Evolutionary conservation across 805 yeast genomes (phyloP).

Genomic region (Wickerhamomyces xylosicus): DNA sequence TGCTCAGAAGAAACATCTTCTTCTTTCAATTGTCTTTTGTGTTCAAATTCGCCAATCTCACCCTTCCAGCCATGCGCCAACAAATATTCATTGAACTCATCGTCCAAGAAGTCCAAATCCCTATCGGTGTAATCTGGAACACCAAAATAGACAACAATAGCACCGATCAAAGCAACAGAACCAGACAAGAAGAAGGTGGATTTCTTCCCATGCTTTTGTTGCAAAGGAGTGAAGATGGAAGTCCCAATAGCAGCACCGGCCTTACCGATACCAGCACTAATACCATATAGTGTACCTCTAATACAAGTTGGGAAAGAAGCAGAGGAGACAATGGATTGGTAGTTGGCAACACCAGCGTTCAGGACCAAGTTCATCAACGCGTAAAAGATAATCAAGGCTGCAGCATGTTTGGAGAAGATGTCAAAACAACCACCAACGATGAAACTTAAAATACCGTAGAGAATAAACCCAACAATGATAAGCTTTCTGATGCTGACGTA

Average conservation of each 20-base stretch:
- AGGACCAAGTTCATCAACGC: constrained; percentile 35
- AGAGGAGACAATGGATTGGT: constrained; percentile 33
- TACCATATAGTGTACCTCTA: constrained; percentile 37
- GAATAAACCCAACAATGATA: constrained; percentile 4
- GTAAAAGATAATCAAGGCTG: constrained; percentile 32
- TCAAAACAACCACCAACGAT: constrained; percentile 34
- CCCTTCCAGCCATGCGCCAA: constrained; percentile 39
- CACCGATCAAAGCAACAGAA: constrained; percentile 13
- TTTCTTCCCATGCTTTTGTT: constrained; percentile 28
- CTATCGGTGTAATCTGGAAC: constrained; percentile 36
- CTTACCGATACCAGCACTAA: constrained; percentile 40
- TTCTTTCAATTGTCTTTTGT: not conserved
- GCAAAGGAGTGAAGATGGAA: constrained; percentile 35
- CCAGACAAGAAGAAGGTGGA: constrained; percentile 43
- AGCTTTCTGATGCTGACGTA: constrained; percentile 4
- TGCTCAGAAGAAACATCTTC: no score
- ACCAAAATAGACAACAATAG: constrained; percentile 29
- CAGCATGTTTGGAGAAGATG: constrained; percentile 16
- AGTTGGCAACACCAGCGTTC: constrained; percentile 38
- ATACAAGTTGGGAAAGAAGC: constrained; percentile 40
- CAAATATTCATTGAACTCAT: constrained; percentile 35
- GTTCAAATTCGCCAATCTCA: constrained; percentile 24
- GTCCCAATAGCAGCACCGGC: constrained; percentile 44
- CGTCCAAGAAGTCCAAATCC: constrained; percentile 36
- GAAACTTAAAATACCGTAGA: constrained; percentile 31